These are phyloP conservation scores for Cercophora sp. DNA, from an alignment of 495 filamentous ascomycete species.

Conservation along the genomic window DNA sequence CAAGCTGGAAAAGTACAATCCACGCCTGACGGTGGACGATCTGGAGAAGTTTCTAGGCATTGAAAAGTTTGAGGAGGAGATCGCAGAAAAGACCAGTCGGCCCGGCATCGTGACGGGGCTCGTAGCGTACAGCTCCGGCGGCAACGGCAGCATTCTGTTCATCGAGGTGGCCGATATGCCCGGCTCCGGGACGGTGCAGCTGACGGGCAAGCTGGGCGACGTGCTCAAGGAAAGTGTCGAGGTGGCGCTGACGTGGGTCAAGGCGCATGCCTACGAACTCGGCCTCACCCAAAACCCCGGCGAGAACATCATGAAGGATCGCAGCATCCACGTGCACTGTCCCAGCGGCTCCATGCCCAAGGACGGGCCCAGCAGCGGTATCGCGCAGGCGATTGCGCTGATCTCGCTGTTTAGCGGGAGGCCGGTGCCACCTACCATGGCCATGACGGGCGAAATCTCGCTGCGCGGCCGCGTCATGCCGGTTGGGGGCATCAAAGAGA, in stretches of 20 bases:
- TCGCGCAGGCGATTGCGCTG: slow-evolving; percentile 89
- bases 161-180: slow-evolving; percentile 99
- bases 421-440: slow-evolving; percentile 83
- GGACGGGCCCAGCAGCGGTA: slow-evolving; percentile 82
- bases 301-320: slow-evolving; percentile 94
- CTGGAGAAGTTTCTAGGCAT: slow-evolving; percentile 89
- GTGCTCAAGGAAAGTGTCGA: slow-evolving; percentile 97
- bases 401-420: slow-evolving; percentile 89
- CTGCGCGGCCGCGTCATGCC: slow-evolving; percentile 81
- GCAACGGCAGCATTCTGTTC: slow-evolving; percentile 94
- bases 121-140: slow-evolving; percentile 91
- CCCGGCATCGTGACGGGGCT: slow-evolving; percentile 96
- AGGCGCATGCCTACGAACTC: slow-evolving; percentile 89
- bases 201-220: slow-evolving; percentile 98
- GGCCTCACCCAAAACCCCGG: slow-evolving; percentile 74
- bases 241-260: slow-evolving; percentile 93
- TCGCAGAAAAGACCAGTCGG: slow-evolving; percentile 80
- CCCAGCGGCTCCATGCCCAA: slow-evolving; percentile 94
- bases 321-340: slow-evolving; percentile 94
- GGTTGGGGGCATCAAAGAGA: slow-evolving; percentile 98
- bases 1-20: slow-evolving; percentile 66
- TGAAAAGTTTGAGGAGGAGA: slow-evolving; percentile 92
- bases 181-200: slow-evolving; percentile 83
- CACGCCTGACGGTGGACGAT: slow-evolving; percentile 68
- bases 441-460: slow-evolving; percentile 96